Evolutionary conservation across 106 monocot species (phyloP), one percentile per base, ranked within the genome.

Genomic region (Dioscorea zingiberensis): DNA sequence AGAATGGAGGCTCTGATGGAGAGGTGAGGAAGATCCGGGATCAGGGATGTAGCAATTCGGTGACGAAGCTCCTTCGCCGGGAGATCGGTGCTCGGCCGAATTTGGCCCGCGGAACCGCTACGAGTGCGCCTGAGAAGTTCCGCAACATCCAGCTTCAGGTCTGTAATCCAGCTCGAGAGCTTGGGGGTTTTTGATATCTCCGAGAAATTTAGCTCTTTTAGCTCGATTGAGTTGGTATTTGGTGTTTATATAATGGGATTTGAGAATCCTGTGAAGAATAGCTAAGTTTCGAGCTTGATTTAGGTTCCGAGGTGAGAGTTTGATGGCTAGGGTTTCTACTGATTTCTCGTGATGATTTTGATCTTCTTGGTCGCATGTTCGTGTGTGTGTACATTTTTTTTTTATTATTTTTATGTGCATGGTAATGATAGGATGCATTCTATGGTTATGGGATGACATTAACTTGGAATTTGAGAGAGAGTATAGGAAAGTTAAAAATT

Each of bases 61-160:
- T 79, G 55, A 19, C 25, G 46, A 79, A 79, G 78, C 69, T 79
- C 28, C 73, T 69, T 67, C 60, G 69, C 4, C 61, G 78, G 22
- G 78, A 79, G 64, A 73, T 79, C 55, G 78, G 73, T 14, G 78
- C 69, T 55, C 17, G 47, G 3, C 76, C 68, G 21, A n/a, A 58
- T 46, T 48, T 72, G 63, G 47, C 55, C 45, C 61, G 70, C 1
- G 28, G 73, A 46, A 55, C 28, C 32, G 73, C 78, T 6, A 60
- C 72, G 45, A 63, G 29, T 25, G 54, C 69, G 4, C 56, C 69
- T 15, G 78, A 79, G 69, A 73, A 73, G 64, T 79, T 79, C 55
- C 55, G 78, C 17, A 79, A 73, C 58, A 69, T 79, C 45, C 73
- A 73, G 47, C 78, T 79, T 48, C 78, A 79, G 78, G 78, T 79